Percentiles rank a stretch among this genome's conserved stretches.
These are phyloP conservation scores for Orbilia quercus DNA, from an alignment of 2,329 filamentous ascomycete species.

Conservation along the genomic window DNA sequence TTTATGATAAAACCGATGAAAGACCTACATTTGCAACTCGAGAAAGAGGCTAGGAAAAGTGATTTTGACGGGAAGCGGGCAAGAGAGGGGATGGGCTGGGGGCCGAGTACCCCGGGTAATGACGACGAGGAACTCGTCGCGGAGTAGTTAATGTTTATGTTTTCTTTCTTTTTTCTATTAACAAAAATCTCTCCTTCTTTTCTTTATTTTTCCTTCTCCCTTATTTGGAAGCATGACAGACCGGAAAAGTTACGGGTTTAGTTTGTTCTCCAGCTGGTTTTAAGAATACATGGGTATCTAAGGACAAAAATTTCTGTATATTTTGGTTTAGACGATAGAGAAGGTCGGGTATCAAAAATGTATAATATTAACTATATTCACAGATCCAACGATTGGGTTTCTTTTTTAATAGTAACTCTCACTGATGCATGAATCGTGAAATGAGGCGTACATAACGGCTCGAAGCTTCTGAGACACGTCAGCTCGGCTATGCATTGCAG, in stretches of 20 bases:
- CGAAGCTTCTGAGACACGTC: too few species aligned
- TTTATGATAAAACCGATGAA: constrained; percentile 56
- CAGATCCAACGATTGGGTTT: too few species aligned
- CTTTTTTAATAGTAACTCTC: too few species aligned
- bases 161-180: constrained; percentile 10
- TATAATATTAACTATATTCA: neutral
- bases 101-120: constrained; percentile 47
- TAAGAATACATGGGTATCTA: neutral
- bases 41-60: constrained; percentile 45
- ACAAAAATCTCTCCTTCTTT: constrained; percentile 1
- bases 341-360: neutral
- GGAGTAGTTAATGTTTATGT: constrained; percentile 20
- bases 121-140: constrained; percentile 48
- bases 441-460: too few species aligned
- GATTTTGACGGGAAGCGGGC: constrained; percentile 50
- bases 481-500: too few species aligned
- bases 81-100: constrained; percentile 44
- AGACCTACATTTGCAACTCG: constrained; percentile 38
- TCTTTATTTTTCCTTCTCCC: neutral
- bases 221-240: neutral
- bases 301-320: neutral
- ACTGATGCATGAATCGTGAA: too few species aligned
- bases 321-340: neutral
- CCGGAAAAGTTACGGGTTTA: neutral
- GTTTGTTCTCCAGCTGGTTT: neutral